Percentiles rank a stretch among this genome's conserved stretches.
phyloP scores from a whole-genome alignment of 2,329 filamentous ascomycete species.

The Lasiodiplodia theobromae region DNA sequence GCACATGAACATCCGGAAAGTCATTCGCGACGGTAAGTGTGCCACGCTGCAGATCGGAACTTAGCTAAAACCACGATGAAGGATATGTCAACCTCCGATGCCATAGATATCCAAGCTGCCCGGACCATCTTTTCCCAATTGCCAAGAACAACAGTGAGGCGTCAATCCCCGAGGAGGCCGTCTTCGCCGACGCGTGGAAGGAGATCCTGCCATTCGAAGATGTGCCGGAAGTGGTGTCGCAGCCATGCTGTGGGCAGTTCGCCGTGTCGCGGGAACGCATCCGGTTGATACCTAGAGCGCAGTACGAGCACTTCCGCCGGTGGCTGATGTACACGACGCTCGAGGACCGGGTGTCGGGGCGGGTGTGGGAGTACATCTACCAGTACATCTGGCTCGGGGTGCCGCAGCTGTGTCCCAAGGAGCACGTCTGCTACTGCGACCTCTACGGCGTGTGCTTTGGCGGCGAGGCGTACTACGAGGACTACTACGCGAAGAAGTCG shows the following conservation, averaged over 20 bases:
- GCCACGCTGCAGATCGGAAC: conserved; percentile 41
- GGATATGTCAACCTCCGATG: conserved; percentile 53
- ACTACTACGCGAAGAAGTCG: conserved; percentile 50
- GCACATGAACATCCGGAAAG: conserved; percentile 41
- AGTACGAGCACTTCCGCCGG: conserved; percentile 59
- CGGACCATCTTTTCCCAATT: conserved; percentile 46
- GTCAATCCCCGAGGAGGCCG: conserved; percentile 47
- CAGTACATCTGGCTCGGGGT: conserved; percentile 61
- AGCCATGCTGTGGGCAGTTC: conserved; percentile 34
- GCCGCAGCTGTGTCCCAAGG: conserved; percentile 52
- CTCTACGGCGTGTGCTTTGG: conserved; percentile 65
- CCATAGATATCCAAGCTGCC: conserved; percentile 47
- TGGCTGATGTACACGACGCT: conserved; percentile 61
- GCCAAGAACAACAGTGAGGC: conserved; percentile 60
- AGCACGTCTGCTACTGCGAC: conserved; percentile 64
- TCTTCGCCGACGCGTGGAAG: conserved; percentile 31
- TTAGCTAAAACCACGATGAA: neutral
- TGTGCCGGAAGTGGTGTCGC: conserved; percentile 32
- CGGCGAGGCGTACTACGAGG: conserved; percentile 50
- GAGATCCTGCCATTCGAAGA: conserved; percentile 27
- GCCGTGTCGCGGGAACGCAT: conserved; percentile 32
- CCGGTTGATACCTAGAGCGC: conserved; percentile 50
- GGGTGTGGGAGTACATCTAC: conserved; percentile 66
- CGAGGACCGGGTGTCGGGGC: conserved; percentile 58
- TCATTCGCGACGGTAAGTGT: conserved; percentile 36